Evolutionary conservation across 345 rosid species (phyloP).

Genomic region (Pseudoturritis turrita): DNA sequence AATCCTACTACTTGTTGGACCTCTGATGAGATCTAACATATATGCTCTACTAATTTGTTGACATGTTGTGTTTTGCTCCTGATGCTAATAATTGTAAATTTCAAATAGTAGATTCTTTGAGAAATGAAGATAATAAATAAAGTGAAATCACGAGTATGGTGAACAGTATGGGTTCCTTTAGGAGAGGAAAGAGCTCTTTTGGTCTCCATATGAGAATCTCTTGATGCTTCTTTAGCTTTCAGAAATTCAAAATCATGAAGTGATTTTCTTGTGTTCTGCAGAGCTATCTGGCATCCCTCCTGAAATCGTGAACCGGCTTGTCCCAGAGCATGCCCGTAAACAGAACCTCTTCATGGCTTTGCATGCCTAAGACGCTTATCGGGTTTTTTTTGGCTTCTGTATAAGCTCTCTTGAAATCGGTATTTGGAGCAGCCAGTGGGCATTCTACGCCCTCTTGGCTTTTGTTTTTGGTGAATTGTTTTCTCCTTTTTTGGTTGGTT

Average conservation of each 20-base stretch:
- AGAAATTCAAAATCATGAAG: background rate
- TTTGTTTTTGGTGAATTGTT: constrained; percentile 8
- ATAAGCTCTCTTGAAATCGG: constrained; percentile 12
- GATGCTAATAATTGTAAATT: background rate
- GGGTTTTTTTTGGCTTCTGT: constrained; percentile 9
- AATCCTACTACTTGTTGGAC: background rate
- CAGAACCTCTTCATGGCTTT: constrained; percentile 92
- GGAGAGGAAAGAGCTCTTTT: background rate
- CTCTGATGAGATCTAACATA: background rate
- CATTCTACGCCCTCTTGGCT: background rate
- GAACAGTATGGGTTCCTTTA: background rate
- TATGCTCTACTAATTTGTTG: constrained; percentile 1
- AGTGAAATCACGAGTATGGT: background rate
- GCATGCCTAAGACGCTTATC: constrained; percentile 39
- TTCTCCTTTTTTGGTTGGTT: background rate
- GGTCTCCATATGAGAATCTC: background rate
- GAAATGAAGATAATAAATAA: background rate
- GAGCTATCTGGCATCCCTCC: constrained; percentile 73
- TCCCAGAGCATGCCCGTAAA: constrained; percentile 87
- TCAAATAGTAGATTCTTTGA: background rate
- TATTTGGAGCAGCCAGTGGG: constrained; percentile 5
- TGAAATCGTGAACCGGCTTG: constrained; percentile 58
- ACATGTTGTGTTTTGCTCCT: background rate
- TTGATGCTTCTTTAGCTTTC: background rate
- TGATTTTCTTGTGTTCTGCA: constrained; percentile 23